These are phyloP conservation scores for Letharia lupina DNA, from an alignment of 495 filamentous ascomycete species.

Conservation along the genomic window DNA sequence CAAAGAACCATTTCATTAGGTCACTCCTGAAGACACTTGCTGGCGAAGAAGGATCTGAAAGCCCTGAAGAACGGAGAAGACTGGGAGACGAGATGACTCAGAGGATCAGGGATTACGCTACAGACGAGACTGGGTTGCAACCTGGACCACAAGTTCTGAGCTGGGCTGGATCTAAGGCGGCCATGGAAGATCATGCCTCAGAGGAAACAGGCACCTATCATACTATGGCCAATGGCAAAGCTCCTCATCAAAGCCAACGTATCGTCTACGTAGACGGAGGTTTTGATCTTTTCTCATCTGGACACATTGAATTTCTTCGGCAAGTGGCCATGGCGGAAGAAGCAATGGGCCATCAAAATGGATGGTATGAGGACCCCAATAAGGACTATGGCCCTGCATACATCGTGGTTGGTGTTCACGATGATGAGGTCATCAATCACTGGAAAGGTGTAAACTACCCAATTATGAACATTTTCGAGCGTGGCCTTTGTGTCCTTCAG, in stretches of 20 bases:
- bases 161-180: slow-evolving; percentile 52
- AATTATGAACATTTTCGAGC: slow-evolving; percentile 98
- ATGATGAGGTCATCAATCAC: slow-evolving; percentile 86
- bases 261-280: slow-evolving; percentile 94
- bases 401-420: slow-evolving; percentile 84
- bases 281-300: slow-evolving; percentile 94
- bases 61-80: slow-evolving; percentile 52
- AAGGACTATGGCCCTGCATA: slow-evolving; percentile 73
- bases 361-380: slow-evolving; percentile 62
- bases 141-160: slow-evolving; percentile 73
- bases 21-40: slow-evolving; percentile 57
- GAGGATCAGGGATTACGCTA: slow-evolving; percentile 75
- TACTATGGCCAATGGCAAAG: slow-evolving; percentile 55
- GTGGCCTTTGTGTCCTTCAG: slow-evolving; percentile 88
- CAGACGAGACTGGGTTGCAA: slow-evolving; percentile 62
- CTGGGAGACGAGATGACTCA: slow-evolving; percentile 56
- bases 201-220: slow-evolving; percentile 52
- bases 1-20: slow-evolving; percentile 77
- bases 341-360: slow-evolving; percentile 49
- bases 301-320: slow-evolving; percentile 89
- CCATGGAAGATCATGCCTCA: slow-evolving; percentile 42
- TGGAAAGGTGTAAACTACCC: slow-evolving; percentile 98
- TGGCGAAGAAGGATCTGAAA: slow-evolving; percentile 65
- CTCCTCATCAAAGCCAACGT: slow-evolving; percentile 64
- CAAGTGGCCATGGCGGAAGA: slow-evolving; percentile 65